Evolutionary conservation across 1,284 basidiomycete genomes (phyloP), one percentile per base, ranked within the genome.

Genomic region (Ceratobasidium sp.): DNA sequence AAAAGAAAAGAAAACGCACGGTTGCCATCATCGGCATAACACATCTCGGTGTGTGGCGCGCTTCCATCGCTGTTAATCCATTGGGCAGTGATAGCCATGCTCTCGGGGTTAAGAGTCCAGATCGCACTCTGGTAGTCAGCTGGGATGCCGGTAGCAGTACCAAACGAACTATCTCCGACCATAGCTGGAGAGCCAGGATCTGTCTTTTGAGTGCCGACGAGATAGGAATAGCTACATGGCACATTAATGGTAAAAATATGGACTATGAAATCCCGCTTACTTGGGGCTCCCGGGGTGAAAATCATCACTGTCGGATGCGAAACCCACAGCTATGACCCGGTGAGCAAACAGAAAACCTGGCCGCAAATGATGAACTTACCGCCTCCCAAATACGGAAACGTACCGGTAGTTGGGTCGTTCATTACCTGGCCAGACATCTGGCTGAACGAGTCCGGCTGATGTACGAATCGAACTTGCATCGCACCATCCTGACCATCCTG

Each of bases 391-490:
- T 13, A 44, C 13, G 70, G 56, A 44, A 23, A 72, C 28, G 33
- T 44, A 2, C 33, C 28, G 3, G 20, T 72, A 4, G 2, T 33
- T 7, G 70, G 70, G 5, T 40, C 40, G 55, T 72, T 72, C 55
- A 39, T 60, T 28, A 40, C 70, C 3, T 26, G n/a, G 9, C 58
- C 12, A 26, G 42, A 18, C n/a, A 60, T 6, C 39, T 60, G 70
- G 40, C 12, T n/a, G 6, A 20, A 2, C 55, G 55, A 58, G 40
- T 46, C 26, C 39, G 55, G 40, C 15, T 10, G 3, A 28, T 76
- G 66, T n/a, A 49, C 33, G 10, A 40, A 39, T n/a, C 28, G 40
- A 18, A 76, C 49, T n/a, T 66, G 46, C 39, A 76, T 60, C 9
- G 72, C 61, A 10, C 42, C 72, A 28, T 2, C 20, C 39, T 66